Evolutionary conservation across 1,284 basidiomycete species (phyloP).

Genomic region (Bjerkandera adusta): DNA sequence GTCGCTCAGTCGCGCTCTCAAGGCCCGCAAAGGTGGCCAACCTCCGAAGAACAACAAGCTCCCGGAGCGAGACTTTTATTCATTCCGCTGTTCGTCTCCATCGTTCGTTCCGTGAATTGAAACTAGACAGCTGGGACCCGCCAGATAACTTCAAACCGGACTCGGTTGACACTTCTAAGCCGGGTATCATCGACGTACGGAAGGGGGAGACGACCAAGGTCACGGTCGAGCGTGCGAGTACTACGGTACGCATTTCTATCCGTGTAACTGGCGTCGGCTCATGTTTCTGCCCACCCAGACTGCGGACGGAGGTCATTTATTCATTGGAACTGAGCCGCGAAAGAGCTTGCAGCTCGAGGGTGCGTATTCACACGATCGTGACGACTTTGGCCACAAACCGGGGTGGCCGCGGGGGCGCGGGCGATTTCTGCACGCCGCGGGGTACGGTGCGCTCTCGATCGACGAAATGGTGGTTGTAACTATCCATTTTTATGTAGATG

Average conservation of each 20-base stretch:
- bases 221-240: slow-evolving; percentile 59
- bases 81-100: slow-evolving; percentile 60
- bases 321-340: too few relatives aligned
- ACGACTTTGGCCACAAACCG: too few relatives aligned
- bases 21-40: slow-evolving; percentile 51
- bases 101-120: background rate
- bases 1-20: background rate
- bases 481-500: too few relatives aligned
- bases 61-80: slow-evolving; percentile 65
- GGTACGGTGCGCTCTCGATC: too few relatives aligned
- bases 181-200: slow-evolving; percentile 61
- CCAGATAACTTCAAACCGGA: slow-evolving; percentile 76
- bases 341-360: too few relatives aligned
- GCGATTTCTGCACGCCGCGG: too few relatives aligned
- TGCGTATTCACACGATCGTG: too few relatives aligned
- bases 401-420: too few relatives aligned
- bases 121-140: slow-evolving; percentile 1
- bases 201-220: slow-evolving; percentile 50
- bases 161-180: slow-evolving; percentile 59
- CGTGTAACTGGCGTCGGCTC: background rate
- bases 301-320: background rate
- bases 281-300: background rate
- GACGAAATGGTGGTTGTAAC: too few relatives aligned
- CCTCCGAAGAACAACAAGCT: slow-evolving; percentile 36
- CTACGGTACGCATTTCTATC: too few relatives aligned